phyloP scores from a whole-genome alignment of 1,284 basidiomycete species.

The Tremellales sp. region DNA sequence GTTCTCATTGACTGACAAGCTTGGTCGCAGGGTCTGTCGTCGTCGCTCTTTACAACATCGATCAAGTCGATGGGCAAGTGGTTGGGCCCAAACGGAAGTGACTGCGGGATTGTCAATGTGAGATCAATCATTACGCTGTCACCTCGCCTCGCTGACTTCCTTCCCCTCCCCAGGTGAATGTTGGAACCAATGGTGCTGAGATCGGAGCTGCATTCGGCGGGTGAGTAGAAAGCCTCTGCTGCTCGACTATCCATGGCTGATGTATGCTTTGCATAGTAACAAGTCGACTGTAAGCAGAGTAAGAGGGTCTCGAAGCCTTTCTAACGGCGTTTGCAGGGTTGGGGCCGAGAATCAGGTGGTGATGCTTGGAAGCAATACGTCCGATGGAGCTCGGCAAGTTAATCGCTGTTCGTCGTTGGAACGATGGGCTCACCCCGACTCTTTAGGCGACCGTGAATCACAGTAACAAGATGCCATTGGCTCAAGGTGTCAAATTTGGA shows the following conservation, averaged over 20 bases:
- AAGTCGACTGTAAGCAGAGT: conserved; percentile 29
- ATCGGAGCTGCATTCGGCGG: conserved; percentile 89
- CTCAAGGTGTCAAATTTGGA: conserved; percentile 86
- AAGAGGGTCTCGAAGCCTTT: background rate
- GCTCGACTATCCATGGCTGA: background rate
- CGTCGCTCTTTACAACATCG: conserved; percentile 84
- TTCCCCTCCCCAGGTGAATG: conserved; percentile 64
- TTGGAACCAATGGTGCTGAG: conserved; percentile 89
- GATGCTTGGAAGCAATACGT: conserved; percentile 87
- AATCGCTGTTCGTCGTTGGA: background rate
- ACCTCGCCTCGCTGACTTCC: background rate
- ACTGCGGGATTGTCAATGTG: conserved; percentile 79
- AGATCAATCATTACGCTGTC: conserved; percentile 7
- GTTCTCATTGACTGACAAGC: too few relatives aligned
- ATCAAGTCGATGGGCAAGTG: conserved; percentile 78
- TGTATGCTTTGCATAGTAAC: conserved; percentile 11
- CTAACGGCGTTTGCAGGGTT: conserved; percentile 49
- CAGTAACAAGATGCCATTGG: conserved; percentile 78
- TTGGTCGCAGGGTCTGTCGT: conserved; percentile 64
- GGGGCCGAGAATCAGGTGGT: conserved; percentile 94
- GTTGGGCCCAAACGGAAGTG: conserved; percentile 83
- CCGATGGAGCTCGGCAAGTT: conserved; percentile 56
- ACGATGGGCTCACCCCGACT: conserved; percentile 16
- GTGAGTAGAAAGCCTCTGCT: conserved; percentile 1
- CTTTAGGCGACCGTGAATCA: conserved; percentile 89